Evolutionary conservation across 1,284 basidiomycete species (phyloP), one percentile per base, ranked within the genome.

Genomic region (Sutorius eximius): DNA sequence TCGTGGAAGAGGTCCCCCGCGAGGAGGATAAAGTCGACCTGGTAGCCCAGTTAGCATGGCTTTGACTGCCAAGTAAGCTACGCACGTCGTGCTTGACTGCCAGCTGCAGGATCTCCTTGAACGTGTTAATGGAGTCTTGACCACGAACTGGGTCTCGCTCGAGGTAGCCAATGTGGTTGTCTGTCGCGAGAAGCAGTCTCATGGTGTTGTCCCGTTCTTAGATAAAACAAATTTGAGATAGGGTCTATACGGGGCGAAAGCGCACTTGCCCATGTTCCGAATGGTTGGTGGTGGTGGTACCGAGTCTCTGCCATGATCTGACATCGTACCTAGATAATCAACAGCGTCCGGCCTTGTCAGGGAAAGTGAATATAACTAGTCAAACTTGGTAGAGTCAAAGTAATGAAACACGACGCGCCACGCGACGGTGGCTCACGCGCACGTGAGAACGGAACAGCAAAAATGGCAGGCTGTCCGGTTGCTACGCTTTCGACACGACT

Each of bases 1-100:
- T 99, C 97, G 71, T 99, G 97, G 68, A 99, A 99, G 8, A 99
- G 78, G 72, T 99, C 97, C 11, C 97, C 96, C 13, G 91, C 95
- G 2, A 98, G 84, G 3, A 99, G 82, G 52, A 99, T 82, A 67
- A 97, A 93, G 74, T 98, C 95, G 49, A 96, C 95, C 91, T 94
- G 60, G 24, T 30, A 27, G 45, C 16, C 22, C 2, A 22, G 48
- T 67, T 43, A 66, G 54, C 24, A 6, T 22, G 24, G 24, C 24
- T 27, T 4, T 27, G 24, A 27, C 24, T 5, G 5, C 9, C 16
- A 30, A 48, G 18, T 9, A 48, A 42, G 20, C 7, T 37, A n/a
- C 86, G 64, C 64, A 93, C 93, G 61, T 97, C 87, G 59, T 93
- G 78, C 59, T 95, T 93, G 15, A 89, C 83, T 0, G 95, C 96